phyloP scores from a whole-genome alignment of 768 basidiomycete species.

The Tephrocybe sp. region DNA sequence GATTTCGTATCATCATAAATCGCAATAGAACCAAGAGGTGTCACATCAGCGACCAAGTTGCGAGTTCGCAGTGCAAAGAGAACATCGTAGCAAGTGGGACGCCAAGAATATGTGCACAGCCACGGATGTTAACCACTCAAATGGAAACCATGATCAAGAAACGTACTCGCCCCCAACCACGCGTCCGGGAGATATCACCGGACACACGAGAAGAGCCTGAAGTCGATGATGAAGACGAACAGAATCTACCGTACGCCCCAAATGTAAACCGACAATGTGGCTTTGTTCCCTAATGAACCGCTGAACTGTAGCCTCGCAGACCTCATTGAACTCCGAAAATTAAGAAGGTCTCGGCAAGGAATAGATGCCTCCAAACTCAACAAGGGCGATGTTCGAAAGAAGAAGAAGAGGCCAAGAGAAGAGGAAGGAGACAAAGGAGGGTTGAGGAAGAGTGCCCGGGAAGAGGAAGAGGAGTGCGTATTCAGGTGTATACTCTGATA shows the following conservation, averaged over 20 bases:
- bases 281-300: constrained; percentile 6
- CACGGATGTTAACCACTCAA: constrained; percentile 12
- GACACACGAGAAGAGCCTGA: constrained; percentile 36
- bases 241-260: constrained; percentile 48
- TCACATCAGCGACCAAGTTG: too few species aligned
- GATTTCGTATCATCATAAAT: too few species aligned
- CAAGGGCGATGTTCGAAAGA: constrained; percentile 79
- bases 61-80: too few species aligned
- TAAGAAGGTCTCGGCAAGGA: constrained; percentile 72
- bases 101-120: constrained; percentile 15
- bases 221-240: constrained; percentile 43
- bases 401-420: constrained; percentile 56
- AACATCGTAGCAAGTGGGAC: background rate
- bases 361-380: constrained; percentile 86
- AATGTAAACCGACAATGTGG: constrained; percentile 2
- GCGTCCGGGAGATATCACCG: constrained; percentile 50
- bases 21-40: too few species aligned
- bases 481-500: background rate
- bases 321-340: constrained; percentile 79
- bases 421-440: constrained; percentile 53
- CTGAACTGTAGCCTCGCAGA: constrained; percentile 62
- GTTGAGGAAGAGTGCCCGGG: constrained; percentile 47
- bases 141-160: constrained; percentile 62
- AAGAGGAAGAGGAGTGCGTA: constrained; percentile 66
- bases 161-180: constrained; percentile 65